Base-by-base conservation (phyloP, 306 rosid species). In the Abrus pulchellus region DNA sequence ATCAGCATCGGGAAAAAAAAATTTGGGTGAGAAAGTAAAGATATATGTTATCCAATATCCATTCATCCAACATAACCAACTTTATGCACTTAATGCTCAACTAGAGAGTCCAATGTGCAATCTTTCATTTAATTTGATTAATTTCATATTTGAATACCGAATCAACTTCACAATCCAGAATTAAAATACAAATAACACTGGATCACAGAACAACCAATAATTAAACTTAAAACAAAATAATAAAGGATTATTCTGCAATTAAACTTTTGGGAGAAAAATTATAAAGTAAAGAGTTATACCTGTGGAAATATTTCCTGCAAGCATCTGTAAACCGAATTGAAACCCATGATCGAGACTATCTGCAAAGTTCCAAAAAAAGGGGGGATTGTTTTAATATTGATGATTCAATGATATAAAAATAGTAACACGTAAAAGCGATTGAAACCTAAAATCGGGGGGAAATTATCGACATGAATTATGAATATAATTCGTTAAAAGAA, bases 241-340 rank as follows among this genome's bases (percentile, higher is more conserved):
- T 0, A 69, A 41, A 40, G 11, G 47, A 60, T 30, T 45, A 8
- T 9, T 40, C 74, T n/a, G 13, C 82, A 61, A 70, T n/a, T 6
- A 68, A 49, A 56, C n/a, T 28, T 54, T 44, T 0, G 30, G 3
- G 1, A 2, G 6, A 27, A 9, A 44, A 28, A 48, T 2, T 36
- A 60, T 6, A 38, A n/a, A 62, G 9, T 59, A 3, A 6, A 62
- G 50, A 69, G 36, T 1, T 11, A 55, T 85, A 88, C 97, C 94
- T 91, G 88, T 2, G 97, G 97, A 81, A 93, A 93, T 44, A 91
- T 33, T 68, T 93, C 97, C 82, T 84, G 89, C 84, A 93, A 90
- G 41, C 86, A 59, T 27, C 49, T 64, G 68, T 81, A 91, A 44
- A 93, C 97, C 4, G 88, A 80, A 59, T 85, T 87, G 86, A 85